Conservation (phyloP, 2,329 filamentous ascomycete genomes). For the Amylocarpus encephaloides region DNA sequence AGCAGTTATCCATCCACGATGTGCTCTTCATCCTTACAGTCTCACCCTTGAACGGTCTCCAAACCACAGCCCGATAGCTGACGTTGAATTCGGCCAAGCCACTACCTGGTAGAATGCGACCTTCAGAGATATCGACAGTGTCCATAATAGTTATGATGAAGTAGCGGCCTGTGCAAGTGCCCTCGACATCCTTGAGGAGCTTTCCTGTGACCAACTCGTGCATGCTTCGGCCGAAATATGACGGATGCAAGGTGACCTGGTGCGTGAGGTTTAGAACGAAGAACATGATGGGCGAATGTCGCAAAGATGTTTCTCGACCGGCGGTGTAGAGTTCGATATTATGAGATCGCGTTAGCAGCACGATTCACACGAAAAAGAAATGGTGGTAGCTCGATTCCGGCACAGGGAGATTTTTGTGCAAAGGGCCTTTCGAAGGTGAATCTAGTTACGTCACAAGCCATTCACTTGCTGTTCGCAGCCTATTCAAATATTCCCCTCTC, state of each 20-base stretch:
- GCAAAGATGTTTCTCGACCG: not conserved
- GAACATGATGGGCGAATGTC: conserved; percentile 59
- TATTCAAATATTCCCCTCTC: conserved; percentile 14
- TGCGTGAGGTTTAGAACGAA: conserved; percentile 97
- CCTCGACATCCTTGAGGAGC: conserved; percentile 88
- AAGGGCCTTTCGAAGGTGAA: conserved; percentile 12
- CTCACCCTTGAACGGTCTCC: conserved; percentile 96
- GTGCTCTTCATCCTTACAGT: conserved; percentile 56
- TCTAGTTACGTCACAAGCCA: conserved; percentile 7
- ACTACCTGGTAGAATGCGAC: conserved; percentile 83
- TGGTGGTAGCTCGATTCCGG: conserved; percentile 6
- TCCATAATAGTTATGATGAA: conserved; percentile 99
- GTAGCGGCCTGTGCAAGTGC: conserved; percentile 89
- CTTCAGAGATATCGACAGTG: conserved; percentile 89
- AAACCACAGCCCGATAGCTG: conserved; percentile 90
- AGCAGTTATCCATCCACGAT: not conserved
- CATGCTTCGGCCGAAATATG: conserved; percentile 93
- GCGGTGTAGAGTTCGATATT: not conserved
- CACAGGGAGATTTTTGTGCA: not conserved
- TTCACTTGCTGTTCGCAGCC: conserved; percentile 14
- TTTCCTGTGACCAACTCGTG: conserved; percentile 85
- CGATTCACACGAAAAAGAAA: conserved; percentile 4
- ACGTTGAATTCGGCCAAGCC: conserved; percentile 93
- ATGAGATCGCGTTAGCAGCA: conserved; percentile 5
- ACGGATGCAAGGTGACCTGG: conserved; percentile 89